Conservation (phyloP, 768 basidiomycete genomes). For the Ephemerocybe angulata region DNA sequence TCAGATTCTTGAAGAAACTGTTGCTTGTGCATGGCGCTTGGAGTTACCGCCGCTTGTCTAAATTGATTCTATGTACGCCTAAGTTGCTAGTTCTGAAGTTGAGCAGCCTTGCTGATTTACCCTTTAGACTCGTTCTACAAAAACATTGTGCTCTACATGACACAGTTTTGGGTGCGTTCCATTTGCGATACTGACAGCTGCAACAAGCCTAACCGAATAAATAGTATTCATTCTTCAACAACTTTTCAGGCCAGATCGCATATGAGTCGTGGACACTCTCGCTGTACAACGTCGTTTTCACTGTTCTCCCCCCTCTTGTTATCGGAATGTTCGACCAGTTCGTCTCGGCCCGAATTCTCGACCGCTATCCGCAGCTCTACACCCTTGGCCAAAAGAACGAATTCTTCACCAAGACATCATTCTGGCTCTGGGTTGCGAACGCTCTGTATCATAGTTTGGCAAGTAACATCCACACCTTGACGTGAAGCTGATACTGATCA, state of each 20-base stretch:
- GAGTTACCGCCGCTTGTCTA: conserved; percentile 95
- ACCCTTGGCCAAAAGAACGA: conserved; percentile 90
- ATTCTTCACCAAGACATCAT: conserved; percentile 87
- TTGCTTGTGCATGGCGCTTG: conserved; percentile 96
- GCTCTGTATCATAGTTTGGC: conserved; percentile 89
- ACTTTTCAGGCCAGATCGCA: conserved; percentile 97
- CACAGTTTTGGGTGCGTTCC: conserved; percentile 86
- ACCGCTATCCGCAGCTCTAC: conserved; percentile 96
- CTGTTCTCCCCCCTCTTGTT: conserved; percentile 92
- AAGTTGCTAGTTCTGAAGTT: neutral
- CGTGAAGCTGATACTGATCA: conserved; percentile 3
- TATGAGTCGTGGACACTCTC: conserved; percentile 99
- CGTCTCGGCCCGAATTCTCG: conserved; percentile 92
- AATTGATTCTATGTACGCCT: conserved; percentile 85
- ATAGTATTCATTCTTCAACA: conserved; percentile 99
- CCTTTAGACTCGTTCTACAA: conserved; percentile 93
- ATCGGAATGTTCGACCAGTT: conserved; percentile 99
- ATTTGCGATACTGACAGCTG: neutral
- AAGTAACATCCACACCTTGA: conserved; percentile 25
- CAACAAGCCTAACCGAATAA: conserved; percentile 2
- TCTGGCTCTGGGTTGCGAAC: conserved; percentile 90
- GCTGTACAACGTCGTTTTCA: conserved; percentile 94
- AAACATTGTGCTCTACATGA: conserved; percentile 97
- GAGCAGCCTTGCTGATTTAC: conserved; percentile 8
- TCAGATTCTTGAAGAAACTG: conserved; percentile 91